A percentile compares a stretch with the other conserved stretches of the same genome.
phyloP scores from a whole-genome alignment of 2,329 filamentous ascomycete species.

The Penicillium capsulatum region DNA sequence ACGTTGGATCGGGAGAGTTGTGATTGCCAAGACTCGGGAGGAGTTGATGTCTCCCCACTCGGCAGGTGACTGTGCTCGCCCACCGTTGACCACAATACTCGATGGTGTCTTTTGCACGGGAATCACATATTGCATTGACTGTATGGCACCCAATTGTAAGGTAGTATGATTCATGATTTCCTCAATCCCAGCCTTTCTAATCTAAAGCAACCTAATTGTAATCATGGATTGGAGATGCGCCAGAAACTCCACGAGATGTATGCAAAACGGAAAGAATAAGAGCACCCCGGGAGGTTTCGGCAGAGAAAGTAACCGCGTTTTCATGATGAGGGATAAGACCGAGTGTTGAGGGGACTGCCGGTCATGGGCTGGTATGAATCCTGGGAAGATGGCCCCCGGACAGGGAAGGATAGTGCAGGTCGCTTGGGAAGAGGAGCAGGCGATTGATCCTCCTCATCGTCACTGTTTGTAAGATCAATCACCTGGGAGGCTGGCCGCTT shows the following conservation, averaged over 20 bases:
- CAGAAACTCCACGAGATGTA: slow-evolving; percentile 21
- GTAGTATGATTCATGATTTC: not conserved
- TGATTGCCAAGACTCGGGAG: slow-evolving; percentile 6
- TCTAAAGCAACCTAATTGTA: not conserved
- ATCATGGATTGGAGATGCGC: slow-evolving; percentile 6
- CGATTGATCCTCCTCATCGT: slow-evolving; percentile 49
- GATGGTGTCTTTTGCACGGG: no score
- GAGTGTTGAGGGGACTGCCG: slow-evolving; percentile 19
- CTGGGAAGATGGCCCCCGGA: slow-evolving; percentile 20
- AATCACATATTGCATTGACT: no score
- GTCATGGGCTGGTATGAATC: slow-evolving; percentile 22
- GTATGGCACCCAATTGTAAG: no score
- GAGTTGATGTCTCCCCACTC: not conserved
- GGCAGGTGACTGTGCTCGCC: no score
- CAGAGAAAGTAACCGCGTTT: not conserved
- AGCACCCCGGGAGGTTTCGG: no score
- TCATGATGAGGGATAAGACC: not conserved
- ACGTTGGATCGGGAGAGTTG: slow-evolving; percentile 4
- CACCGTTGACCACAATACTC: no score
- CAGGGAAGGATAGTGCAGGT: slow-evolving; percentile 22
- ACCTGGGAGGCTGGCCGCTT: slow-evolving; percentile 49
- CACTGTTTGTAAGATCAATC: slow-evolving; percentile 55
- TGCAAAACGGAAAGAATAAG: slow-evolving; percentile 1
- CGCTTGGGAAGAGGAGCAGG: slow-evolving; percentile 37
- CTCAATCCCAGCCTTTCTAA: no score